A percentile compares a stretch with the other conserved stretches of the same genome.
Conservation (phyloP, 176 grass and related monocot genomes). For the Dactylis glomerata region DNA sequence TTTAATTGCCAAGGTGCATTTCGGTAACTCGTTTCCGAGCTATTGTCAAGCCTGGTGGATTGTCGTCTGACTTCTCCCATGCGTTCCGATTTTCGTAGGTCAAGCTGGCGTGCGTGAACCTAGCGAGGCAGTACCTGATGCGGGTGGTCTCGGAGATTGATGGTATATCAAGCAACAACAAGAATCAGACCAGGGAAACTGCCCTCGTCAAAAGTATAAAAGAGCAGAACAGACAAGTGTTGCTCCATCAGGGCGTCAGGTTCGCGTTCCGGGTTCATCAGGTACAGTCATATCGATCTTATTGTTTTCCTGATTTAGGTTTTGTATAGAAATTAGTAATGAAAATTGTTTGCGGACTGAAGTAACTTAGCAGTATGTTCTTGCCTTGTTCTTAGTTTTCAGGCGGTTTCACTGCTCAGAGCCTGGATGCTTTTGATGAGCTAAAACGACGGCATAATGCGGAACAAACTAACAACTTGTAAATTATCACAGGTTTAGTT, state of each 20-base stretch:
- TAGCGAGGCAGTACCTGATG: slow-evolving; percentile 63
- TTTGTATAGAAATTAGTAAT: background rate
- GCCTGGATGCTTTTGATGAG: slow-evolving; percentile 50
- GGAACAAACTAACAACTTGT: background rate
- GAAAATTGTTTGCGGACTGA: background rate
- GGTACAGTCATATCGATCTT: slow-evolving; percentile 21
- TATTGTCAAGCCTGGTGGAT: background rate
- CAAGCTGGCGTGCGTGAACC: slow-evolving; percentile 66
- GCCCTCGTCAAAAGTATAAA: slow-evolving; percentile 19
- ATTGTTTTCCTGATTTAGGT: background rate
- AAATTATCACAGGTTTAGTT: background rate
- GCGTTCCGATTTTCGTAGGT: slow-evolving; percentile 37
- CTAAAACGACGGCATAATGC: slow-evolving; percentile 40
- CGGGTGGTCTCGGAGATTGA: slow-evolving; percentile 60
- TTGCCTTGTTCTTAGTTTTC: slow-evolving; percentile 38
- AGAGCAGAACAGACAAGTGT: slow-evolving; percentile 56
- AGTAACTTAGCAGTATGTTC: background rate
- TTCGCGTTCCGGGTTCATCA: slow-evolving; percentile 76
- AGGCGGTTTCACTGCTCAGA: slow-evolving; percentile 54
- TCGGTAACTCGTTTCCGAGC: background rate
- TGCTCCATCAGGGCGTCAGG: slow-evolving; percentile 69
- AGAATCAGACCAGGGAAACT: background rate
- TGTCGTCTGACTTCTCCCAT: background rate
- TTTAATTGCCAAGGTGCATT: slow-evolving; percentile 54
- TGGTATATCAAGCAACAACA: slow-evolving; percentile 14